These are phyloP conservation scores for Lactarius hatsudake DNA, from an alignment of 768 basidiomycete genomes.

Conservation along the genomic window DNA sequence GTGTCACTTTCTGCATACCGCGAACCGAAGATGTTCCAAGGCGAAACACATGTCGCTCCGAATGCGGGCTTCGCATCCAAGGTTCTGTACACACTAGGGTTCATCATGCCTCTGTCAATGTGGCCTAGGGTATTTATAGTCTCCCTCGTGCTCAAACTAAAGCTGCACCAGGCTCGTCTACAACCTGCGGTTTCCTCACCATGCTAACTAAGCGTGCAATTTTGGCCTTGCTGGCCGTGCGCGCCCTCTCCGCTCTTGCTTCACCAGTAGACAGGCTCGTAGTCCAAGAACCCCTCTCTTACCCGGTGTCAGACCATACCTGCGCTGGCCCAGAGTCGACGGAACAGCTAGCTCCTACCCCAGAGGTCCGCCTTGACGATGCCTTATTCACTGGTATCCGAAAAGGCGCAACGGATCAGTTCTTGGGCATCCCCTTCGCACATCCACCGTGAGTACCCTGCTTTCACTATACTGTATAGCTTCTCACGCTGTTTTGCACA, in stretches of 20 bases:
- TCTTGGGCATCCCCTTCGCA: constrained; percentile 44
- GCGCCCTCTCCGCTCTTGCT: constrained; percentile 14
- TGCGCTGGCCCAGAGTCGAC: neutral
- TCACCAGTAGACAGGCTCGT: neutral
- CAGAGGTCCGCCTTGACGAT: constrained; percentile 32
- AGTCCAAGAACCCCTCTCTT: constrained; percentile 1
- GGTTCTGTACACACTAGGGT: neutral
- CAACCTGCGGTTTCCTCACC: neutral
- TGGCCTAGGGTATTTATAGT: constrained; percentile 1
- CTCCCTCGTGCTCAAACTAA: neutral
- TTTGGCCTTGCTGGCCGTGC: constrained; percentile 10
- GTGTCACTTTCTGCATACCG: neutral
- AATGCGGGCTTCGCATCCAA: neutral
- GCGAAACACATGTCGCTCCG: too few species aligned
- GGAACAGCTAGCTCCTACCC: neutral
- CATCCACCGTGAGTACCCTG: constrained; percentile 36
- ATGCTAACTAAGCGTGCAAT: constrained; percentile 11
- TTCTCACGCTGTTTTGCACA: neutral
- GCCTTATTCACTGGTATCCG: constrained; percentile 33
- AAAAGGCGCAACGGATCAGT: constrained; percentile 32
- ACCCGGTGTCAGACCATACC: neutral
- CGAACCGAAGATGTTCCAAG: neutral
- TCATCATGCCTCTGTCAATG: neutral
- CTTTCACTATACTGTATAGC: neutral
- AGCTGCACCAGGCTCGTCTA: neutral